These are phyloP conservation scores for Geotrichum phurueaensis DNA, from an alignment of 1,139 yeast species.

Conservation along the genomic window DNA sequence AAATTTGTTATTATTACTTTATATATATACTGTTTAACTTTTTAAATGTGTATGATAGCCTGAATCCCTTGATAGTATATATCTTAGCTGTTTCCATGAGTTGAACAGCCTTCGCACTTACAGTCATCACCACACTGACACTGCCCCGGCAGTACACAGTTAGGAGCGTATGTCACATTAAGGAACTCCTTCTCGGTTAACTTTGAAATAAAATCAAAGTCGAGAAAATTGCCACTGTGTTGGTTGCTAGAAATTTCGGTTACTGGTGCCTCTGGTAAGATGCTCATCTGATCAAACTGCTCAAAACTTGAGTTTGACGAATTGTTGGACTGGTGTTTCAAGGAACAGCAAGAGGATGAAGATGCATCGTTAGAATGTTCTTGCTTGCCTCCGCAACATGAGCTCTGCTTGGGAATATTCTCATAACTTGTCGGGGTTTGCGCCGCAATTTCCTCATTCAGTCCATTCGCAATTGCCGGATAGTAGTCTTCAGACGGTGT, in stretches of 20 bases:
- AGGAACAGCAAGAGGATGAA: background rate
- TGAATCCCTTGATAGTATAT: background rate
- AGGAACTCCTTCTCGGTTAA: conserved; percentile 4
- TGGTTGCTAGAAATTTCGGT: background rate
- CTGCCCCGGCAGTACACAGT: conserved; percentile 37
- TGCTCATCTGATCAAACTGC: background rate
- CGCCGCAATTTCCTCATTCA: background rate
- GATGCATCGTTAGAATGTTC: background rate
- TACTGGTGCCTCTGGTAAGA: background rate
- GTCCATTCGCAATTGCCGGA: conserved; percentile 9
- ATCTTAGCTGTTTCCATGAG: conserved; percentile 24
- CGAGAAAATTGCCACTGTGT: background rate
- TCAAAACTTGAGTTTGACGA: background rate
- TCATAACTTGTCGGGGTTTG: background rate
- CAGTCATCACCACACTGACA: conserved; percentile 38
- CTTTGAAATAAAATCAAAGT: conserved; percentile 7
- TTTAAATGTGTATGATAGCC: background rate
- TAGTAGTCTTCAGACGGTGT: conserved; percentile 14
- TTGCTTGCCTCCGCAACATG: background rate
- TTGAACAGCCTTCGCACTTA: conserved; percentile 36
- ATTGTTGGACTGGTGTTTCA: background rate
- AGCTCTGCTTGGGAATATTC: background rate
- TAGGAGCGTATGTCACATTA: conserved; percentile 33
- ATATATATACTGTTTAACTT: background rate
- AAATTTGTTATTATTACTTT: background rate